A percentile compares a stretch with the other conserved stretches of the same genome.
Conservation (phyloP, 164 flowering plant species). For the Protea cynaroides region DNA sequence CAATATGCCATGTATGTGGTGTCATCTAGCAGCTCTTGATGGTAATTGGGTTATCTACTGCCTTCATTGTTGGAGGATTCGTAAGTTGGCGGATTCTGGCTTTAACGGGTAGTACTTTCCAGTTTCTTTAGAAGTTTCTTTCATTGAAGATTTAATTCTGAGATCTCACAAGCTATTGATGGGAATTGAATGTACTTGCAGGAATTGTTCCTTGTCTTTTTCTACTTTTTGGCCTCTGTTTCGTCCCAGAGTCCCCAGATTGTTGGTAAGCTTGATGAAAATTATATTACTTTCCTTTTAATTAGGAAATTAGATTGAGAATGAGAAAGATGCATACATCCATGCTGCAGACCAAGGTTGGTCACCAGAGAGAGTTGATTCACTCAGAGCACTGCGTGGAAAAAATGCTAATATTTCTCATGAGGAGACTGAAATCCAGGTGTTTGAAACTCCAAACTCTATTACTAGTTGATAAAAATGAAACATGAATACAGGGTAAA, state of each 20-base stretch:
- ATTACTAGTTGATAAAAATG: background rate
- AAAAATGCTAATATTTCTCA: conserved; percentile 57
- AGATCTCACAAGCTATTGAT: background rate
- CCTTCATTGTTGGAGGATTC: conserved; percentile 66
- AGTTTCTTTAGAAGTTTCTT: background rate
- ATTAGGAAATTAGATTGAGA: background rate
- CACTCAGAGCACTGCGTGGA: conserved; percentile 69
- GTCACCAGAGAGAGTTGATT: conserved; percentile 53
- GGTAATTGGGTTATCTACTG: conserved; percentile 50
- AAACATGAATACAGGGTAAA: background rate
- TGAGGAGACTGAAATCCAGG: conserved; percentile 81
- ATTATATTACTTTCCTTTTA: background rate
- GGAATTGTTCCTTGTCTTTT: conserved; percentile 66
- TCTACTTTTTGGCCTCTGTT: conserved; percentile 49
- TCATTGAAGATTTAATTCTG: background rate
- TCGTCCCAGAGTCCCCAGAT: conserved; percentile 99
- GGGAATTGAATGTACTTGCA: conserved; percentile 20
- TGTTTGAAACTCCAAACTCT: conserved; percentile 7
- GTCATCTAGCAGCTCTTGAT: conserved; percentile 59
- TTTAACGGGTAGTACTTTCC: conserved; percentile 44
- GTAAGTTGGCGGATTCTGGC: conserved; percentile 77
- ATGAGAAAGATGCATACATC: background rate
- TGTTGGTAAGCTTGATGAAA: conserved; percentile 55
- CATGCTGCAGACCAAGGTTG: conserved; percentile 60
- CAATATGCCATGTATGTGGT: background rate